These are phyloP conservation scores for Lasiosphaeria miniovina DNA, from an alignment of 495 filamentous ascomycete species.

Conservation along the genomic window DNA sequence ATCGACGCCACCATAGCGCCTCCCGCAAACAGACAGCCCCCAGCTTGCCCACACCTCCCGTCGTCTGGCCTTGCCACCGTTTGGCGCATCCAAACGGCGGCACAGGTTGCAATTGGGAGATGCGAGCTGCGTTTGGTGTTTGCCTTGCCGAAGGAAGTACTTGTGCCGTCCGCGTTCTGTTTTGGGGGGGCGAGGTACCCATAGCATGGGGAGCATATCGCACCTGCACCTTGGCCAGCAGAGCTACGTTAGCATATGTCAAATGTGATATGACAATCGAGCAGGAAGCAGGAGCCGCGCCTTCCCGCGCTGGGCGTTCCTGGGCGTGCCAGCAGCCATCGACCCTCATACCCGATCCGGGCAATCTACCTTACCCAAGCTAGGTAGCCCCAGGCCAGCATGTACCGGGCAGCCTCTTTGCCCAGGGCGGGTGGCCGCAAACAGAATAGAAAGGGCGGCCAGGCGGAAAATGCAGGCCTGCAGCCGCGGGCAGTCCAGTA, in stretches of 20 bases:
- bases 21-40: constrained; percentile 4
- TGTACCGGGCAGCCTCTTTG: constrained; percentile 10
- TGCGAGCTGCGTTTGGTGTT: neutral
- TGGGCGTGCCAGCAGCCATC: neutral
- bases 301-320: neutral
- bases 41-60: neutral
- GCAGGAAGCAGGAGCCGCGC: constrained; percentile 3
- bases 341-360: constrained; percentile 15
- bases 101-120: neutral
- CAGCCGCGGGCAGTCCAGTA: constrained; percentile 4
- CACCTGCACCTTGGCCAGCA: too few relatives aligned
- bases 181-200: too few relatives aligned
- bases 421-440: constrained; percentile 12
- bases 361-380: neutral
- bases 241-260: constrained; percentile 9
- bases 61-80: neutral
- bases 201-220: too few relatives aligned
- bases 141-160: too few relatives aligned
- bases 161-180: too few relatives aligned
- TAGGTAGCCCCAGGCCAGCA: constrained; percentile 9
- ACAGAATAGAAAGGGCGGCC: constrained; percentile 9
- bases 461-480: constrained; percentile 6
- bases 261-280: constrained; percentile 26
- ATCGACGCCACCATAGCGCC: constrained; percentile 2
- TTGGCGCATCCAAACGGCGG: neutral